Evolutionary conservation across 2,329 filamentous ascomycete species (phyloP).

Genomic region (Neonectria magnoliae): DNA sequence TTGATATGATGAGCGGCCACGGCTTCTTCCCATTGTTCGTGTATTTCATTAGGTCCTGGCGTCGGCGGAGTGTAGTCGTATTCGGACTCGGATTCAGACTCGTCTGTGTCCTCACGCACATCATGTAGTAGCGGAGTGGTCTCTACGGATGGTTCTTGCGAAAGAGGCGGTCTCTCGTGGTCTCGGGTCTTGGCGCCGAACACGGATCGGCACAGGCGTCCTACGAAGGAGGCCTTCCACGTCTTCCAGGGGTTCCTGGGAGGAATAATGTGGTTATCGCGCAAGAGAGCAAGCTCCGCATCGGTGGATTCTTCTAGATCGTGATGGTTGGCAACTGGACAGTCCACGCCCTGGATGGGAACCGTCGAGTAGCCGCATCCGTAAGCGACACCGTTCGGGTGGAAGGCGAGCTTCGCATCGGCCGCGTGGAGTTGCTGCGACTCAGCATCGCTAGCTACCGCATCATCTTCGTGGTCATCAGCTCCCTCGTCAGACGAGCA

Average conservation of each 20-base stretch:
- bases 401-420: conserved; percentile 35
- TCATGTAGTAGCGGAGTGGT: conserved; percentile 21
- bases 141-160: conserved; percentile 14
- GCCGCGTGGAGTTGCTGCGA: conserved; percentile 3
- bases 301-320: conserved; percentile 34
- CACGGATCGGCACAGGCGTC: conserved; percentile 23
- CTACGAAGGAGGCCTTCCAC: conserved; percentile 16
- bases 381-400: conserved; percentile 31
- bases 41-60: conserved; percentile 28
- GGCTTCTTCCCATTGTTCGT: conserved; percentile 75
- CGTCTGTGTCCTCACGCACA: not conserved
- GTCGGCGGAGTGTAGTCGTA: conserved; percentile 26
- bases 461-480: conserved; percentile 17
- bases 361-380: conserved; percentile 34
- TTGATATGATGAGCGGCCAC: conserved; percentile 81
- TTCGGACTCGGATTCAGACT: not conserved
- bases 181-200: conserved; percentile 30
- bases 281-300: conserved; percentile 30
- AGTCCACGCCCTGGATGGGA: conserved; percentile 27
- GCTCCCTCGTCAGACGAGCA: conserved; percentile 35
- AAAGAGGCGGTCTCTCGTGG: conserved; percentile 19
- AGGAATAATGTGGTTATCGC: conserved; percentile 36
- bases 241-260: conserved; percentile 1
- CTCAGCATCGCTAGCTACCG: conserved; percentile 11
- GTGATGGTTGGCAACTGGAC: conserved; percentile 32